Conservation (phyloP, 2,329 filamentous ascomycete genomes). For the Trichoderma citrinoviride region DNA sequence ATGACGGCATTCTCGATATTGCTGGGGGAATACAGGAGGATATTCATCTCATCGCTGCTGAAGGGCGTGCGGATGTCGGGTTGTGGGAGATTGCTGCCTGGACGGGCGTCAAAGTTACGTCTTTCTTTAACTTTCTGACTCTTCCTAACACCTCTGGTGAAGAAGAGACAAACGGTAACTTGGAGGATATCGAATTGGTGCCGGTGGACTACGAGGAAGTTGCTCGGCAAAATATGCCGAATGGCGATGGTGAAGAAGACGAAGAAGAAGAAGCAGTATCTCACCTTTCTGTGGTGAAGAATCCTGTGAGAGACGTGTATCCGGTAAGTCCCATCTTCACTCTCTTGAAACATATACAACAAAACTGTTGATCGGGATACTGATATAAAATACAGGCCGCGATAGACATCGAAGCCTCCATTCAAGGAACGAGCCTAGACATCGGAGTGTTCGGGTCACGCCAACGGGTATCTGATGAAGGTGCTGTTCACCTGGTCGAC, state of each 20-base stretch:
- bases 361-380: not conserved
- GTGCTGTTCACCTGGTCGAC: slow-evolving; percentile 30
- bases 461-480: slow-evolving; percentile 28
- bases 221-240: too few relatives aligned
- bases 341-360: not conserved
- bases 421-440: slow-evolving; percentile 34
- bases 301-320: slow-evolving; percentile 28
- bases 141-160: slow-evolving; percentile 37
- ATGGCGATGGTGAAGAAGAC: not conserved
- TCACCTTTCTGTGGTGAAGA: slow-evolving; percentile 26
- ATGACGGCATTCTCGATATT: slow-evolving; percentile 42
- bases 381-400: slow-evolving; percentile 33
- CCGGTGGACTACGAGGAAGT: not conserved
- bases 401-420: slow-evolving; percentile 42
- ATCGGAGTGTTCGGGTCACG: slow-evolving; percentile 43
- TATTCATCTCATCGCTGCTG: slow-evolving; percentile 56
- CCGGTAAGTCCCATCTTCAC: slow-evolving; percentile 29
- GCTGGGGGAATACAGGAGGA: slow-evolving; percentile 67
- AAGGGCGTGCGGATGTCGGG: slow-evolving; percentile 54
- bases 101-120: slow-evolving; percentile 69
- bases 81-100: slow-evolving; percentile 71
- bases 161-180: not conserved
- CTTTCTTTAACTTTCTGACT: slow-evolving; percentile 79
- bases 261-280: not conserved
- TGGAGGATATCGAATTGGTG: not conserved